Conservation (phyloP, 75 land plant species). For the Pinus taeda region DNA sequence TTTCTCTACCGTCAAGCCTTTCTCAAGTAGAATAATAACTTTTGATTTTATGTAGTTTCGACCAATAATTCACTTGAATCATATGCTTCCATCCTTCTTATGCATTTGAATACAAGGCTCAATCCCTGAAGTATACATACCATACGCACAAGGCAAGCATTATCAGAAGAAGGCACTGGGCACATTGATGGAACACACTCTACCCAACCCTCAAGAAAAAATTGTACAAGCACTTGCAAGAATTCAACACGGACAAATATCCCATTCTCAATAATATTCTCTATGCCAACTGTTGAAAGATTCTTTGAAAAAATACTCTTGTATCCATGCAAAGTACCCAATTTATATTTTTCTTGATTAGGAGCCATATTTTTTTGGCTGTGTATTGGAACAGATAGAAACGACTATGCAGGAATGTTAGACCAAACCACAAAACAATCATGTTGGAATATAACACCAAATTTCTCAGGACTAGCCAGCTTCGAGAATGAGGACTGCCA, state of each 20-base stretch:
- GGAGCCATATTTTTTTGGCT: no score
- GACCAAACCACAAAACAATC: no score
- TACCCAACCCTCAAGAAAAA: slow-evolving; percentile 34
- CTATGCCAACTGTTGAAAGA: not conserved
- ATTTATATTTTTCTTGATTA: not conserved
- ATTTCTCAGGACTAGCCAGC: no score
- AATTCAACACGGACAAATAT: not conserved
- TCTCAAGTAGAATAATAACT: no score
- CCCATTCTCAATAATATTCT: not conserved
- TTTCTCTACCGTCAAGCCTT: no score
- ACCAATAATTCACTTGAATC: no score
- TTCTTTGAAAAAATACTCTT: slow-evolving; percentile 1
- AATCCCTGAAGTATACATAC: slow-evolving; percentile 22
- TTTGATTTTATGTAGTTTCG: no score
- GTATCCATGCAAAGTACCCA: slow-evolving; percentile 5
- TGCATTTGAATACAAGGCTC: slow-evolving; percentile 21
- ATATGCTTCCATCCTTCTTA: no score
- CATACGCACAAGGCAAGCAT: slow-evolving; percentile 24
- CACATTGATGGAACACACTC: slow-evolving; percentile 30
- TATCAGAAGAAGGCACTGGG: slow-evolving; percentile 24
- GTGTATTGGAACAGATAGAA: no score
- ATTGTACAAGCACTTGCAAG: slow-evolving; percentile 22
- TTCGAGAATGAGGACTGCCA: no score
- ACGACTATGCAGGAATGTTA: no score
- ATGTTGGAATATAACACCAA: no score